A percentile compares a stretch with the other conserved stretches of the same genome.
phyloP scores from a whole-genome alignment of 306 rosid species.

The barrel medic (Medicago truncatula) region DNA sequence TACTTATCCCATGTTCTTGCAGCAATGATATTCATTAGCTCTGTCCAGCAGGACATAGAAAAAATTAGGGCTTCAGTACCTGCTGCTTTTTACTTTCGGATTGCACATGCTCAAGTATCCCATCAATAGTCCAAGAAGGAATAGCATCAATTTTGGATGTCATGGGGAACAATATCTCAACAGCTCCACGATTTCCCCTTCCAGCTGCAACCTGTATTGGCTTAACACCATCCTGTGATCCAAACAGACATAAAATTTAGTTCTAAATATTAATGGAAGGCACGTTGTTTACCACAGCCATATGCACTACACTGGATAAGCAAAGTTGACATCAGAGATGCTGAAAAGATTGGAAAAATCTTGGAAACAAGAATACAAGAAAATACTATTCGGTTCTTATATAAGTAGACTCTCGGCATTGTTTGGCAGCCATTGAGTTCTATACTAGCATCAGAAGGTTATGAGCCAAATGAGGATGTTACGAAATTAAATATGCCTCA shows the following conservation, averaged over 20 bases:
- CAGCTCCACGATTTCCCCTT: slow-evolving; percentile 66
- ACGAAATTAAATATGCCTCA: slow-evolving; percentile 34
- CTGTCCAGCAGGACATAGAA: slow-evolving; percentile 10
- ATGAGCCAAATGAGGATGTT: slow-evolving; percentile 20
- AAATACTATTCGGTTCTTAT: slow-evolving; percentile 17
- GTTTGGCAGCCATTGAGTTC: slow-evolving; percentile 1
- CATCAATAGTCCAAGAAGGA: slow-evolving; percentile 82
- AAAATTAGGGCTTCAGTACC: slow-evolving; percentile 53
- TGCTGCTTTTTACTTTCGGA: slow-evolving; percentile 63
- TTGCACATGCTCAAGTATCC: slow-evolving; percentile 70
- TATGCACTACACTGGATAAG: slow-evolving; percentile 27
- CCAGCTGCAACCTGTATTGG: slow-evolving; percentile 83
- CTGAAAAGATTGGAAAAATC: slow-evolving; percentile 33
- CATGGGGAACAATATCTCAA: slow-evolving; percentile 81
- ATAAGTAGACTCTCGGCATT: slow-evolving; percentile 1
- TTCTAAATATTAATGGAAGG: slow-evolving; percentile 35
- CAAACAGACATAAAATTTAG: slow-evolving; percentile 38
- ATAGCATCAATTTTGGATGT: slow-evolving; percentile 66
- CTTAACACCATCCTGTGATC: slow-evolving; percentile 82
- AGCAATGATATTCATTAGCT: slow-evolving; percentile 25
- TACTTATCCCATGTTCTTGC: slow-evolving; percentile 1
- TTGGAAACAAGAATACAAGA: slow-evolving; percentile 23
- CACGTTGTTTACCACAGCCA: slow-evolving; percentile 14
- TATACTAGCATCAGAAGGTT: background rate
- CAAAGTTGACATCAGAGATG: slow-evolving; percentile 15